phyloP scores from a whole-genome alignment of 192 early-diverging fungal species.

The Backusella westeae region DNA sequence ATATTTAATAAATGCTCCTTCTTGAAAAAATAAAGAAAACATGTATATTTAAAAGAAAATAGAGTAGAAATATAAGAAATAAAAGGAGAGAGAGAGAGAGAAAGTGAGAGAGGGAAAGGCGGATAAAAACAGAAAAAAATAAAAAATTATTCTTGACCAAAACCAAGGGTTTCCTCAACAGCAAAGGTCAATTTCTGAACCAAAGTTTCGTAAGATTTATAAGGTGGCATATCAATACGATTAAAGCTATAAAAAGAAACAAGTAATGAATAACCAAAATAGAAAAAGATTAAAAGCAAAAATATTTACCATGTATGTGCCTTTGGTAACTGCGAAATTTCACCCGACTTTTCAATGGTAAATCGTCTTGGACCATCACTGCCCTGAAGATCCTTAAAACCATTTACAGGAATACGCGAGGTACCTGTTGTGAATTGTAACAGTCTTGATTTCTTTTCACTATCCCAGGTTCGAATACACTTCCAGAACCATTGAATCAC shows the following conservation, averaged over 20 bases:
- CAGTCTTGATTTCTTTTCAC: slow-evolving; percentile 91
- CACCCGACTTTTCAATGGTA: slow-evolving; percentile 94
- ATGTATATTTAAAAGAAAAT: not conserved
- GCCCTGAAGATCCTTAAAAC: slow-evolving; percentile 98
- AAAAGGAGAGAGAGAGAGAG: not conserved
- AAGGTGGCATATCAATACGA: slow-evolving; percentile 94
- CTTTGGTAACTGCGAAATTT: slow-evolving; percentile 85
- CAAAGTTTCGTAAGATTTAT: slow-evolving; percentile 76
- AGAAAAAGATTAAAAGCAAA: too few species aligned
- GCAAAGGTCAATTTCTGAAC: slow-evolving; percentile 66
- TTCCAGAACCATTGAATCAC: slow-evolving; percentile 98
- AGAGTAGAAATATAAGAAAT: not conserved
- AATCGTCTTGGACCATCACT: slow-evolving; percentile 94
- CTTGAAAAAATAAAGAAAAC: not conserved
- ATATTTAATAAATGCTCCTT: not conserved
- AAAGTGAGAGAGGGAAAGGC: not conserved
- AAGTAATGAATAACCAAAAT: too few species aligned
- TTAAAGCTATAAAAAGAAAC: slow-evolving; percentile 73
- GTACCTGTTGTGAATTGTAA: slow-evolving; percentile 98
- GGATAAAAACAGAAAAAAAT: not conserved
- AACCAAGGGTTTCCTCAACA: slow-evolving; percentile 95
- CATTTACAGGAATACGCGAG: slow-evolving; percentile 98
- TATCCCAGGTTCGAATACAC: slow-evolving; percentile 83
- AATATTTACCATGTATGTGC: slow-evolving; percentile 81
- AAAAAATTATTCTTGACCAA: slow-evolving; percentile 70